A percentile compares a stretch with the other conserved stretches of the same genome.
These are phyloP conservation scores for Vigna reflexopilosa DNA, from an alignment of 306 rosid species.

Conservation along the genomic window DNA sequence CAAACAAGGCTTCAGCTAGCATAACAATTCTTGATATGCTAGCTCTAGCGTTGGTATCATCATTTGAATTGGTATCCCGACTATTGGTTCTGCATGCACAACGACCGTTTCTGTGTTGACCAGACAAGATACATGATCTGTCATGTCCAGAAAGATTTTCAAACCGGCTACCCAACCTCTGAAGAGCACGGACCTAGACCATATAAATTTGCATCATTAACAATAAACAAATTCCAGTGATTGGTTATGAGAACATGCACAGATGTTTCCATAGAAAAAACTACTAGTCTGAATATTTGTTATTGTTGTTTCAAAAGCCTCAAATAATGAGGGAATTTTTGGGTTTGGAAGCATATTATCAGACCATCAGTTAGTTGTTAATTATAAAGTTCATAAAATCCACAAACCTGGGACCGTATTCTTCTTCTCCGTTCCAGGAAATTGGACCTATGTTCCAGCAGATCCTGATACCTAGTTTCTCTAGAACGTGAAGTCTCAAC, in stretches of 20 bases:
- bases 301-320: not conserved
- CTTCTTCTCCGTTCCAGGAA: slow-evolving; percentile 97
- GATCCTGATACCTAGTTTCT: slow-evolving; percentile 91
- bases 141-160: slow-evolving; percentile 96
- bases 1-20: slow-evolving; percentile 98
- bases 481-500: slow-evolving; percentile 74
- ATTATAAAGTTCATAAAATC: slow-evolving; percentile 5
- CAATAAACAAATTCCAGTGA: slow-evolving; percentile 8
- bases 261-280: slow-evolving; percentile 11
- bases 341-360: slow-evolving; percentile 18
- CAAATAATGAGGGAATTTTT: not conserved
- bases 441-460: slow-evolving; percentile 88
- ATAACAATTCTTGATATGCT: slow-evolving; percentile 98
- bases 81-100: slow-evolving; percentile 74
- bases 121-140: slow-evolving; percentile 88
- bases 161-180: slow-evolving; percentile 92
- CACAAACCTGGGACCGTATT: slow-evolving; percentile 96
- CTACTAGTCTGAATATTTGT: not conserved
- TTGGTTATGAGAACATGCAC: not conserved
- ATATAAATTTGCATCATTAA: slow-evolving; percentile 42
- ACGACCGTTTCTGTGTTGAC: slow-evolving; percentile 91
- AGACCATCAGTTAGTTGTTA: slow-evolving; percentile 33
- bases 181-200: slow-evolving; percentile 97
- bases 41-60: slow-evolving; percentile 89
- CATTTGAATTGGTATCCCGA: slow-evolving; percentile 65